Evolutionary conservation across 2,329 filamentous ascomycete species (phyloP).

Genomic region (Cladosporium sp.): DNA sequence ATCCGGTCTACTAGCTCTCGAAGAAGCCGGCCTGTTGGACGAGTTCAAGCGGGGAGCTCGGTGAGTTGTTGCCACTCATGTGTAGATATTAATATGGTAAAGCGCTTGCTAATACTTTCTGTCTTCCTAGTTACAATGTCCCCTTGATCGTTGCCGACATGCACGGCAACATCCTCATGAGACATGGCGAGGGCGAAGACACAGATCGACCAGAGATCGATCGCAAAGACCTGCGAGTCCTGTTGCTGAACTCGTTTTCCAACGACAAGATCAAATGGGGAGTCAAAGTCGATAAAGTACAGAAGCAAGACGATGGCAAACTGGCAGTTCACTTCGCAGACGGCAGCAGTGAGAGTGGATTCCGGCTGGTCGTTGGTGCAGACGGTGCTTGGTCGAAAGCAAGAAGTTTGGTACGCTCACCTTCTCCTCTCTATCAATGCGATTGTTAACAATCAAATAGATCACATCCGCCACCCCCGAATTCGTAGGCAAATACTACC

Average conservation of each 20-base stretch:
- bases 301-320: slow-evolving; percentile 15
- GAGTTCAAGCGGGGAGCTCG: slow-evolving; percentile 26
- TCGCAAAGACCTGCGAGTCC: slow-evolving; percentile 31
- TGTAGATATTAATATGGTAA: not conserved
- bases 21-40: slow-evolving; percentile 27
- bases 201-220: slow-evolving; percentile 39
- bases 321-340: slow-evolving; percentile 28
- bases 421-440: not conserved
- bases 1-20: slow-evolving; percentile 27
- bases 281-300: slow-evolving; percentile 20
- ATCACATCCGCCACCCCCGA: slow-evolving; percentile 32
- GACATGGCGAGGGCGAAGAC: slow-evolving; percentile 20
- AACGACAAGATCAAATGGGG: slow-evolving; percentile 33
- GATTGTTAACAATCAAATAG: slow-evolving; percentile 13
- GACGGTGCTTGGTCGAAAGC: slow-evolving; percentile 46
- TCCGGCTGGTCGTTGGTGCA: slow-evolving; percentile 45
- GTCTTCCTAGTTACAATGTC: slow-evolving; percentile 17
- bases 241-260: slow-evolving; percentile 35
- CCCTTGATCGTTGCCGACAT: slow-evolving; percentile 19
- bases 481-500: slow-evolving; percentile 33
- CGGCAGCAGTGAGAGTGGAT: slow-evolving; percentile 31
- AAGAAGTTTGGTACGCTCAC: slow-evolving; percentile 26
- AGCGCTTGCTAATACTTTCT: not conserved
- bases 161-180: slow-evolving; percentile 17
- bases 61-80: not conserved